These are phyloP conservation scores for Hirschioporus abietinus DNA, from an alignment of 768 basidiomycete genomes.

Conservation along the genomic window DNA sequence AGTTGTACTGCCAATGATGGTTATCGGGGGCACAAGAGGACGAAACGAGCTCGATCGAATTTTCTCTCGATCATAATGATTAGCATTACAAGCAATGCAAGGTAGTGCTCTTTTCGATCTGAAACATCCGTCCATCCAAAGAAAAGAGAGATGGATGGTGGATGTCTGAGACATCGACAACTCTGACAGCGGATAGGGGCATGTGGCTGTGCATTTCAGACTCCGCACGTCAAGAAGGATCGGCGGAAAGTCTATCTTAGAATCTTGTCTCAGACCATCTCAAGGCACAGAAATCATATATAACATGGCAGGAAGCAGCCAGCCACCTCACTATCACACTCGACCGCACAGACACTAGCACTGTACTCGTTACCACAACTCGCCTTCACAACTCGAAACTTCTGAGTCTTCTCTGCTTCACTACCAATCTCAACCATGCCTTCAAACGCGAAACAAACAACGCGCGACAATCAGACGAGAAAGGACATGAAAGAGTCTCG, in stretches of 20 bases:
- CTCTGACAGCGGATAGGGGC: neutral
- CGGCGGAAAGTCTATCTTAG: neutral
- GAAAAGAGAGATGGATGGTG: neutral
- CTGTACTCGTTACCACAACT: neutral
- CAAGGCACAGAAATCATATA: neutral
- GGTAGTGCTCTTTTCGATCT: neutral
- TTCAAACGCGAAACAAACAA: too few species aligned
- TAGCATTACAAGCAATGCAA: too few species aligned
- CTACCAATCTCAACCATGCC: too few species aligned
- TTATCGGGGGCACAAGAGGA: too few species aligned
- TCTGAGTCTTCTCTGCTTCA: too few species aligned
- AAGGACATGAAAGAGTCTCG: too few species aligned
- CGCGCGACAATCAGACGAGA: too few species aligned
- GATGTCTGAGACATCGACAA: slow-evolving; percentile 1
- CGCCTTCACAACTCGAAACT: neutral
- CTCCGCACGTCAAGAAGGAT: neutral
- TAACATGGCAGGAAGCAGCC: neutral
- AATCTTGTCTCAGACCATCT: neutral
- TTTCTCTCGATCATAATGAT: too few species aligned
- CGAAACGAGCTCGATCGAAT: too few species aligned
- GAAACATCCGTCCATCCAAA: neutral
- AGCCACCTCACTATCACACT: neutral
- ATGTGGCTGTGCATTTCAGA: neutral
- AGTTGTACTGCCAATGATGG: too few species aligned
- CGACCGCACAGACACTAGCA: neutral